Evolutionary conservation across 441 rosid genomes (phyloP).

Genomic region (Pelargonium hybrid): DNA sequence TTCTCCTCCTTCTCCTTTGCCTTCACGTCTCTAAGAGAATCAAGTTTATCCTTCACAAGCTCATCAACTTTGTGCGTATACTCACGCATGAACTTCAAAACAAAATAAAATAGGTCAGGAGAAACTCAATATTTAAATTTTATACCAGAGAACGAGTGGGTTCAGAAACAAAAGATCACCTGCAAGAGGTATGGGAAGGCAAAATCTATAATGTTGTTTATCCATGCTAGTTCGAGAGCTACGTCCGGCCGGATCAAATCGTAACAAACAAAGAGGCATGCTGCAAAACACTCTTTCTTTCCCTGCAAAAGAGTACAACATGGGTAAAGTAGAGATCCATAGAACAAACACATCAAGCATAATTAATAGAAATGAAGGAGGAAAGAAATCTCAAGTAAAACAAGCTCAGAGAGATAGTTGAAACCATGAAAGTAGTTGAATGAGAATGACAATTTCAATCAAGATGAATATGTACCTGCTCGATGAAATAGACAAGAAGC

Average conservation of each 20-base stretch:
- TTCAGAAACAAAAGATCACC: conserved; percentile 29
- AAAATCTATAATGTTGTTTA: conserved; percentile 21
- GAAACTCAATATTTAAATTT: not conserved
- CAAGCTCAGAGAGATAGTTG: too few species aligned
- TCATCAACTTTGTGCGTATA: conserved; percentile 93
- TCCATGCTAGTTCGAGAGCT: conserved; percentile 22
- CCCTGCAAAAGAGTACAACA: conserved; percentile 18
- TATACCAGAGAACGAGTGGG: not conserved
- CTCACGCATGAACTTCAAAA: conserved; percentile 76
- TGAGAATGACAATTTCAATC: not conserved
- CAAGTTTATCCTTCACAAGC: conserved; percentile 73
- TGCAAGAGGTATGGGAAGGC: conserved; percentile 45
- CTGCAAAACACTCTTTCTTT: conserved; percentile 23
- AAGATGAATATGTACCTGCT: conserved; percentile 42
- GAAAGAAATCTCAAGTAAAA: too few species aligned
- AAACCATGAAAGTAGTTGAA: too few species aligned
- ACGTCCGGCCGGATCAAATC: conserved; percentile 21
- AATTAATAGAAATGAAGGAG: too few species aligned
- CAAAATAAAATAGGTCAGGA: not conserved
- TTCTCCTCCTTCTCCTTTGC: conserved; percentile 89
- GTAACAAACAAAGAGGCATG: conserved; percentile 25
- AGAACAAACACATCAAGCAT: too few species aligned
- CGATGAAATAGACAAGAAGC: conserved; percentile 95
- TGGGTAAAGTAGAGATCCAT: too few species aligned
- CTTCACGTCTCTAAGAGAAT: conserved; percentile 62